Base-by-base conservation (phyloP, 2,329 filamentous ascomycete genomes). In the Aspergillus calidoustus region DNA sequence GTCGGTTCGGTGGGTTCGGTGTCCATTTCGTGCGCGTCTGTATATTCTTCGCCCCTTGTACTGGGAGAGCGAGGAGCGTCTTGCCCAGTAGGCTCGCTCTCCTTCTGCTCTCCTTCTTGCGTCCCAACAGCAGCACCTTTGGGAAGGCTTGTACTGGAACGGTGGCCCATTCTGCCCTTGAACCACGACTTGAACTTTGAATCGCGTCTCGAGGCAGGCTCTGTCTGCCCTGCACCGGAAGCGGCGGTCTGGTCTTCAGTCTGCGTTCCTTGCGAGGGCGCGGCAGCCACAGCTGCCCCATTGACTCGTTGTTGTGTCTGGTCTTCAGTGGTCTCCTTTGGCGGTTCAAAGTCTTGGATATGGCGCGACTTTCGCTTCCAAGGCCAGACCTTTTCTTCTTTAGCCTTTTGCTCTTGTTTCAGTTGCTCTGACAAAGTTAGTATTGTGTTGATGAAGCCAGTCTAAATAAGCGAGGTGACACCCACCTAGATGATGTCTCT, bases 121-220 rank as follows among this genome's bases (percentile, higher is more conserved):
- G 38, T 59, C 47, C 28, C 48, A 19, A 52, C 57, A 17, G 25
- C 41, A 17, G 25, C 41, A 47, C 62, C 54, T 56, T 60, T 56
- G 49, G 59, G 13, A n/a, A 49, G 25, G 2, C 67, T 65, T 2
- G 67, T 68, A 58, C 71, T 74, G 23, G 69, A 63, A 3, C 70
- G 74, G 61, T 69, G 72, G 13, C 70, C 63, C 7, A 75, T 55
- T 57, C 69, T 67, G 46, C 70, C 70, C 28, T 69, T 72, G 65
- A 78, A 73, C 75, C 75, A 78, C 15, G 66, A 69, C 48, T 70
- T 77, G 25, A 78, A 55, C 56, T 72, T 76, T 3, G 75, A 75
- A 43, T 76, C 74, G 7, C 60, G 60, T 47, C 61, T 62, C 11
- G 63, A 41, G 11, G 59, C 43, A 11, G 59, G 52, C 50, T 60